These are phyloP conservation scores for Stylosanthes scabra DNA, from an alignment of 331 rosid species.

Conservation along the genomic window DNA sequence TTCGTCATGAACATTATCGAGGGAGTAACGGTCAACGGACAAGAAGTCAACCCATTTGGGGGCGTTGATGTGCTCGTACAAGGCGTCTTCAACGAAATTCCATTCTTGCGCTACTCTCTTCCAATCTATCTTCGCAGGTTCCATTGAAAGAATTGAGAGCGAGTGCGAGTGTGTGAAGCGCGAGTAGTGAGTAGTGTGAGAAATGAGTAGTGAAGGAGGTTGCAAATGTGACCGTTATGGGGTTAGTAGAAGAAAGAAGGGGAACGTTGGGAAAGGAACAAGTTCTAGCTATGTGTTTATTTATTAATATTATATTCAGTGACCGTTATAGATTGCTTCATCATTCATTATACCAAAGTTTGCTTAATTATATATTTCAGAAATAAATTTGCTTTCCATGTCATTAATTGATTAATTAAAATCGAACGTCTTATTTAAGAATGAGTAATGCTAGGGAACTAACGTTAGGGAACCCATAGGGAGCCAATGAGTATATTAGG, in stretches of 20 bases:
- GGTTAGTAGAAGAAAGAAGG: slow-evolving; percentile 11
- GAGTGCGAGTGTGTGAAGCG: not conserved
- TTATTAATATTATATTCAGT: not conserved
- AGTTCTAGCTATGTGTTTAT: not conserved
- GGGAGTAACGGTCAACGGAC: slow-evolving; percentile 46
- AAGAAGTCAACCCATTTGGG: slow-evolving; percentile 95
- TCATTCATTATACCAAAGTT: no score
- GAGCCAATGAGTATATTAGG: no score
- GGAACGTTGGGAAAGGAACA: slow-evolving; percentile 47
- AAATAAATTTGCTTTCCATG: no score
- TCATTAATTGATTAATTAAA: no score
- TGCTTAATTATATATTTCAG: no score
- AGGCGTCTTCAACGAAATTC: slow-evolving; percentile 75
- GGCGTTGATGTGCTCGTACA: slow-evolving; percentile 87
- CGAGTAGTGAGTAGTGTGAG: not conserved
- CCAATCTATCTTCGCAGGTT: slow-evolving; percentile 96
- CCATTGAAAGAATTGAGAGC: slow-evolving; percentile 54
- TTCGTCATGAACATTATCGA: slow-evolving; percentile 61
- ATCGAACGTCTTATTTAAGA: no score
- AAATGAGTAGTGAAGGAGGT: not conserved
- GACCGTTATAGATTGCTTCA: slow-evolving; percentile 65
- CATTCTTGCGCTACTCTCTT: slow-evolving; percentile 66
- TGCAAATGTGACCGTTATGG: slow-evolving; percentile 63
- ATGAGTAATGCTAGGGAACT: no score
- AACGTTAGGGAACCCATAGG: no score